Percentiles rank a stretch among this genome's conserved stretches.
These are phyloP conservation scores for Phytopythium cucurbitacearum DNA, from an alignment of 352 stramenopile genomes.

Conservation along the genomic window DNA sequence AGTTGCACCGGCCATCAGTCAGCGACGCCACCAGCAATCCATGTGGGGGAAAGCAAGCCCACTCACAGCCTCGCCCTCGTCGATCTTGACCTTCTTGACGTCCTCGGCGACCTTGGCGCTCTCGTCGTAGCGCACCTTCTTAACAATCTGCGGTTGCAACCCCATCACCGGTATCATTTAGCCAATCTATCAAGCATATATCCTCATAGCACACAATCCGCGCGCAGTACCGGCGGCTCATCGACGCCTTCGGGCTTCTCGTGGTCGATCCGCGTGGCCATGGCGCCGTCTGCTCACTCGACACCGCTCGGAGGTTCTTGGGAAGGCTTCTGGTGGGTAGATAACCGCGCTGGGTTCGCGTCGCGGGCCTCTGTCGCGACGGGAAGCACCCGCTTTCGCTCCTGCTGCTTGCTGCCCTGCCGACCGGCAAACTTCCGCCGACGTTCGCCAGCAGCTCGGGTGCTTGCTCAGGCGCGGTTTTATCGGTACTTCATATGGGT, in stretches of 20 bases:
- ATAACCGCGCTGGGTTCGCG: neutral
- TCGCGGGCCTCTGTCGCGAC: neutral
- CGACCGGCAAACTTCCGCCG: too few relatives aligned
- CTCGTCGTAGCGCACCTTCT: slow-evolving; percentile 55
- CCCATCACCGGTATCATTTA: neutral
- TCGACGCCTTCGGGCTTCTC: slow-evolving; percentile 67
- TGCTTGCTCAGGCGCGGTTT: neutral
- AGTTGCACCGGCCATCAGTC: neutral
- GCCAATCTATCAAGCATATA: neutral
- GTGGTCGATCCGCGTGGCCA: slow-evolving; percentile 72
- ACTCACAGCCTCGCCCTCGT: slow-evolving; percentile 15
- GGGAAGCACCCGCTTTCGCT: neutral
- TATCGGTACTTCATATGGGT: slow-evolving; percentile 4
- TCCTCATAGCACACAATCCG: neutral
- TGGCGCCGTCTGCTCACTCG: slow-evolving; percentile 8
- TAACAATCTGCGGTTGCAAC: slow-evolving; percentile 28
- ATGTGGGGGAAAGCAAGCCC: neutral
- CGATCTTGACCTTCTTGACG: slow-evolving; percentile 42
- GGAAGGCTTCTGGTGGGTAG: neutral
- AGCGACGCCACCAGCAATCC: neutral
- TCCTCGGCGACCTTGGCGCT: slow-evolving; percentile 42
- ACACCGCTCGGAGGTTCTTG: too few relatives aligned
- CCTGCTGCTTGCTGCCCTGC: too few relatives aligned
- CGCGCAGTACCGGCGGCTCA: slow-evolving; percentile 51
- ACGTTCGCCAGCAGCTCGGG: too few relatives aligned